Evolutionary conservation across 805 yeast genomes (phyloP).

Genomic region (Hanseniaspora valbyensis): DNA sequence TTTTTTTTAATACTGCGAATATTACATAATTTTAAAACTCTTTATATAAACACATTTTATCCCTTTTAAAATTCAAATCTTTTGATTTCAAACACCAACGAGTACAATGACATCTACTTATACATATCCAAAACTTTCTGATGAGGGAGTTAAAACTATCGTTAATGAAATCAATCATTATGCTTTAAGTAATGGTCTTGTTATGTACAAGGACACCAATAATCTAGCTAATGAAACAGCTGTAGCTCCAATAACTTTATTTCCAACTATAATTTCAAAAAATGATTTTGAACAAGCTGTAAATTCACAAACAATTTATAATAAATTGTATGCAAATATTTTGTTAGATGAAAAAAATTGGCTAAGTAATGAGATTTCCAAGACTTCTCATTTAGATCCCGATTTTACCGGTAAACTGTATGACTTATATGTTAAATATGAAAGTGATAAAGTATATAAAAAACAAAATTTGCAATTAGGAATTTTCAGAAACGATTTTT

Average conservation of each 20-base stretch:
- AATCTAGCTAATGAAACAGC: constrained; percentile 38
- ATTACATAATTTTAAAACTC: too few relatives aligned
- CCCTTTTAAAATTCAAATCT: too few relatives aligned
- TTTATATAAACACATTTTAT: neutral
- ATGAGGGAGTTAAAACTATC: constrained; percentile 29
- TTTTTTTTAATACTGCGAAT: too few relatives aligned
- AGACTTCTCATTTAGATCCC: constrained; percentile 47
- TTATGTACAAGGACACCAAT: constrained; percentile 51
- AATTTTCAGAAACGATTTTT: constrained; percentile 80
- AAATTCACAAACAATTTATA: constrained; percentile 55
- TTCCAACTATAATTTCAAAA: constrained; percentile 80
- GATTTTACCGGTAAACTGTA: constrained; percentile 77
- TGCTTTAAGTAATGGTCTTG: constrained; percentile 67
- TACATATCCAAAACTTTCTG: constrained; percentile 25
- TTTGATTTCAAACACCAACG: too few relatives aligned
- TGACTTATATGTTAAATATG: constrained; percentile 44
- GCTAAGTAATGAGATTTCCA: constrained; percentile 46
- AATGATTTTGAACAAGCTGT: constrained; percentile 55
- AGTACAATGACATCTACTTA: neutral
- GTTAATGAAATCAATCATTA: constrained; percentile 48
- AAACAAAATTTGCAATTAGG: constrained; percentile 67
- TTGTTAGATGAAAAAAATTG: constrained; percentile 48
- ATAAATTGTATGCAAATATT: constrained; percentile 61
- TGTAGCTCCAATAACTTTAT: constrained; percentile 79
- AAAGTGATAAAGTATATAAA: constrained; percentile 33